phyloP scores from a whole-genome alignment of 2,329 filamentous ascomycete species.

The Ophiostoma australiae region DNA sequence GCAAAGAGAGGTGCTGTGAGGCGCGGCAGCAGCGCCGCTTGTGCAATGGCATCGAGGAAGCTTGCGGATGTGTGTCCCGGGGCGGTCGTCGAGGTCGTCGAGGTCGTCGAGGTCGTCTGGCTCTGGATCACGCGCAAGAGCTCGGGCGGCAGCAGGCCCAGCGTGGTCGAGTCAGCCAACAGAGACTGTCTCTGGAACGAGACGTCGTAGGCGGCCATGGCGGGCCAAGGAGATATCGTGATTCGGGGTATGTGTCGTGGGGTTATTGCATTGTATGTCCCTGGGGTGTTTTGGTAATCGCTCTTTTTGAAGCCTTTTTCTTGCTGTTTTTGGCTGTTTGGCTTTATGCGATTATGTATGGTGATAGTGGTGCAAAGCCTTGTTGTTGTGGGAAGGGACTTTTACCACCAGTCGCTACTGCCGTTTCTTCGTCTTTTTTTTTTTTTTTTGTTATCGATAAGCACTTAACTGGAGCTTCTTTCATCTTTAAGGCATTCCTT shows the following conservation, averaged over 20 bases:
- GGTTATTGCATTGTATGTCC: constrained; percentile 19
- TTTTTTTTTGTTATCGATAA: constrained; percentile 25
- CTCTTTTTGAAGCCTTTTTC: constrained; percentile 12
- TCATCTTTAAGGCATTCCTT: not conserved
- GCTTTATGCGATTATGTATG: not conserved
- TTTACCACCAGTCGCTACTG: constrained; percentile 11
- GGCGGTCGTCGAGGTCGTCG: not conserved
- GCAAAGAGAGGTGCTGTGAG: constrained; percentile 69
- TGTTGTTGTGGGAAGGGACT: constrained; percentile 5
- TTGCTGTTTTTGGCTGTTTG: not conserved
- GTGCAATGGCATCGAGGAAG: constrained; percentile 67
- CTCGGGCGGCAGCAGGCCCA: constrained; percentile 63
- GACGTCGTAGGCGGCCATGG: constrained; percentile 54
- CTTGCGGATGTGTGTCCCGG: constrained; percentile 32
- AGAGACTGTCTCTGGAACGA: constrained; percentile 52
- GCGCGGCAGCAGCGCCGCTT: constrained; percentile 62
- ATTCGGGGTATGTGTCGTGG: not conserved
- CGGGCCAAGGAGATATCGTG: constrained; percentile 1
- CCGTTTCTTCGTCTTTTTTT: constrained; percentile 16
- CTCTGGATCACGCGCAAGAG: constrained; percentile 62
- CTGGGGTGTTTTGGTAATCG: not conserved
- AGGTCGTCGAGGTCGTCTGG: constrained; percentile 28
- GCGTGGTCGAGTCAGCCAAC: constrained; percentile 49
- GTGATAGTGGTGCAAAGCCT: constrained; percentile 18
- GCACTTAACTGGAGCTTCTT: constrained; percentile 6